Percentiles rank a stretch among this genome's conserved stretches.
These are phyloP conservation scores for Apostasia shenzhenica DNA, from an alignment of 106 monocot species.

Conservation along the genomic window DNA sequence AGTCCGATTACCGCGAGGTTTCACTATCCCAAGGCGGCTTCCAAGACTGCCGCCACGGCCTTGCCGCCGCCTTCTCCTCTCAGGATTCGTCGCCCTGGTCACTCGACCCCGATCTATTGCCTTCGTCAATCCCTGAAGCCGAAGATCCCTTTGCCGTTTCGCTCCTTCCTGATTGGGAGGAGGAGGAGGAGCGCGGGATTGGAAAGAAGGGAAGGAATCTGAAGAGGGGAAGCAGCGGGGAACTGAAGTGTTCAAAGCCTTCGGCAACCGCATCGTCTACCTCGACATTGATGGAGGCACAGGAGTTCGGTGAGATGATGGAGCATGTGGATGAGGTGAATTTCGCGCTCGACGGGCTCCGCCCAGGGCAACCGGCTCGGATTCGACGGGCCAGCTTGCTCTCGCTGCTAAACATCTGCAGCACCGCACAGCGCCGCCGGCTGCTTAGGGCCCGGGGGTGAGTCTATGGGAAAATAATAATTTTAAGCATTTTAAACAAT, in stretches of 20 bases:
- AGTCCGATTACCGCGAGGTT: constrained; percentile 16
- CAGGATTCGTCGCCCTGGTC: constrained; percentile 71
- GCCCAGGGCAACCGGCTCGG: constrained; percentile 56
- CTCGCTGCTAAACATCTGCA: constrained; percentile 55
- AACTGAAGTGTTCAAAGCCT: not conserved
- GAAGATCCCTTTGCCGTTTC: constrained; percentile 2
- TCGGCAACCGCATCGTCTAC: constrained; percentile 19
- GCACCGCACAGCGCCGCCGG: constrained; percentile 51
- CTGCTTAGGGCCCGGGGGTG: constrained; percentile 82
- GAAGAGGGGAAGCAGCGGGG: constrained; percentile 11
- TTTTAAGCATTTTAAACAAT: too few relatives aligned
- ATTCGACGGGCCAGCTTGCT: constrained; percentile 67
- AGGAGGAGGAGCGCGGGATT: not conserved
- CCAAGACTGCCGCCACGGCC: constrained; percentile 15
- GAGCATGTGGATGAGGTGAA: constrained; percentile 91
- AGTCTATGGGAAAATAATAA: constrained; percentile 14
- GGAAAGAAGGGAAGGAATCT: constrained; percentile 4
- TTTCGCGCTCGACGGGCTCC: constrained; percentile 85
- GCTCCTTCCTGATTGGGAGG: not conserved
- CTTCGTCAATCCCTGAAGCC: not conserved
- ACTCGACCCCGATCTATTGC: constrained; percentile 29
- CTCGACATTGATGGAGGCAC: constrained; percentile 88
- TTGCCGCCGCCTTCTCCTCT: constrained; percentile 36
- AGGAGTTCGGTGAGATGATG: constrained; percentile 99
- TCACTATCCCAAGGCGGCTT: constrained; percentile 30